Conservation (phyloP, 192 early-diverging fungal species). For the Podila clonocystis region DNA sequence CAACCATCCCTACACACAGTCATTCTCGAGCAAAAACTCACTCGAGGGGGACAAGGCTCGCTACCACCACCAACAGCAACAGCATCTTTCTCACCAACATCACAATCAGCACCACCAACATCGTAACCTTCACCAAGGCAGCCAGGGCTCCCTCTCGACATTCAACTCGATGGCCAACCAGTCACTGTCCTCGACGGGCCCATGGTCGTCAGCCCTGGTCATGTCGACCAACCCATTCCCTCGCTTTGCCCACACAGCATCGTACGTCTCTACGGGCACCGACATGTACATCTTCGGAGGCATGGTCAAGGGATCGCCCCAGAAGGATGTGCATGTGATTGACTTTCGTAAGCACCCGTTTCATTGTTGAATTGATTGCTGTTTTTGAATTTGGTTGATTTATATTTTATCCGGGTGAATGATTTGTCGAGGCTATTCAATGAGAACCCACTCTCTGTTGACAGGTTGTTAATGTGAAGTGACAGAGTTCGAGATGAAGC, state of each 20-base stretch:
- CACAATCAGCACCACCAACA: constrained; percentile 10
- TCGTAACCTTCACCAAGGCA: not conserved
- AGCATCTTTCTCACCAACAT: not conserved
- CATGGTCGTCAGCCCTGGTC: constrained; percentile 24
- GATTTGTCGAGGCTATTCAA: not conserved
- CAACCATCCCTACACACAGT: not conserved
- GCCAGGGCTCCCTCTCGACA: constrained; percentile 16
- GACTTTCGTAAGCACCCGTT: constrained; percentile 45
- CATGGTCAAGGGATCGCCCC: constrained; percentile 37
- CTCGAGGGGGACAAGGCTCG: not conserved
- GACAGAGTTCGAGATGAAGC: not conserved
- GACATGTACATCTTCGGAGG: constrained; percentile 57
- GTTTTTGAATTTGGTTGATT: not conserved
- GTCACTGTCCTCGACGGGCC: not conserved
- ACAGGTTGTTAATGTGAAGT: not conserved
- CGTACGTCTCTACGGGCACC: constrained; percentile 23
- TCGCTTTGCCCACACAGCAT: constrained; percentile 44
- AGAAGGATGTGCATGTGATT: constrained; percentile 52
- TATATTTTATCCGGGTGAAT: not conserved
- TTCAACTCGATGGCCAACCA: constrained; percentile 17
- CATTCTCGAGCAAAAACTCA: constrained; percentile 9
- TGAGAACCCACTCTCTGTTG: not conserved
- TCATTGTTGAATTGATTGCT: not conserved
- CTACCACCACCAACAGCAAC: constrained; percentile 1
- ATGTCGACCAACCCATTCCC: constrained; percentile 55